Evolutionary conservation across 148 eudicot genomes (phyloP).

Genomic region (Chenopodium suecicum): DNA sequence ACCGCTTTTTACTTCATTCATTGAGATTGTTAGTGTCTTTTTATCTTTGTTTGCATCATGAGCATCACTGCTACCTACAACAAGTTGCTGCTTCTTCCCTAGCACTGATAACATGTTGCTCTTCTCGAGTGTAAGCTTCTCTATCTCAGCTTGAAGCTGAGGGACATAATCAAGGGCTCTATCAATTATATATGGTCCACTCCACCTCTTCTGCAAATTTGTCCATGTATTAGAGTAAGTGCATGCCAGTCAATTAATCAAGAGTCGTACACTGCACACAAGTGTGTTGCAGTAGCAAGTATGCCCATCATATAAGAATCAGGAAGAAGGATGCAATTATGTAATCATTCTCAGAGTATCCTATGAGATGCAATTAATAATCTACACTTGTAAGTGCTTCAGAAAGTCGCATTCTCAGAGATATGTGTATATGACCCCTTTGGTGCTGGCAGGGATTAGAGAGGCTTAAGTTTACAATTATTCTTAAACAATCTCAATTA

Average conservation of each 20-base stretch:
- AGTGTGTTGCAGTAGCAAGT: not conserved
- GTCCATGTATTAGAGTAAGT: not conserved
- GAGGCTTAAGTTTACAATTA: too few relatives aligned
- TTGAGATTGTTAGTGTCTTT: constrained; percentile 33
- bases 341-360: too few relatives aligned
- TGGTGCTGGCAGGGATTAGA: too few relatives aligned
- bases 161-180: constrained; percentile 54
- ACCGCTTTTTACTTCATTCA: constrained; percentile 41
- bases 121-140: constrained; percentile 37
- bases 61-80: constrained; percentile 1
- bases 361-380: too few relatives aligned
- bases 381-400: too few relatives aligned
- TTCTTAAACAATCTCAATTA: too few relatives aligned
- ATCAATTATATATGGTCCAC: constrained; percentile 50
- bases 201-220: constrained; percentile 45
- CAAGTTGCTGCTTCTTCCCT: constrained; percentile 15
- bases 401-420: too few relatives aligned
- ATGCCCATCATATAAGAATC: too few relatives aligned
- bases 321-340: too few relatives aligned
- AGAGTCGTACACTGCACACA: not conserved
- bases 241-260: not conserved
- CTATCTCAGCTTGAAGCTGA: constrained; percentile 42
- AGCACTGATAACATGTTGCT: constrained; percentile 21
- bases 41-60: not conserved
- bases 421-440: too few relatives aligned